Evolutionary conservation across 2,329 filamentous ascomycete genomes (phyloP).

Genomic region (Claviceps citrina): DNA sequence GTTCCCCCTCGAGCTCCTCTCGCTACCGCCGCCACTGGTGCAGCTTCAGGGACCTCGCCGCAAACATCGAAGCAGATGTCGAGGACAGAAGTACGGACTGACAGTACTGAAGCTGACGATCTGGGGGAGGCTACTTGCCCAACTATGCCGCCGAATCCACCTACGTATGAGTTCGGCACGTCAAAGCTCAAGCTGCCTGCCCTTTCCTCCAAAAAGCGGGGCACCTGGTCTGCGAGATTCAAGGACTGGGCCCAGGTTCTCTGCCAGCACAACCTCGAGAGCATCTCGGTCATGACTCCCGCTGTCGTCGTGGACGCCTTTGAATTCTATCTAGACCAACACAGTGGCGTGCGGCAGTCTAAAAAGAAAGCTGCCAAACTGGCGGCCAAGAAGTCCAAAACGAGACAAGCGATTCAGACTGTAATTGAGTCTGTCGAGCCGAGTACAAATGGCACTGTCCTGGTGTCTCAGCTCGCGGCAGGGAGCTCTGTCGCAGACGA

Average conservation of each 20-base stretch:
- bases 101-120: background rate
- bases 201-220: constrained; percentile 13
- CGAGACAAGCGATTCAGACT: constrained; percentile 12
- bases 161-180: constrained; percentile 10
- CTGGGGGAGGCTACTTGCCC: constrained; percentile 4
- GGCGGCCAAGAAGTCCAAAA: constrained; percentile 14
- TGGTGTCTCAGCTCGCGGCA: background rate
- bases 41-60: background rate
- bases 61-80: background rate
- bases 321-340: constrained; percentile 16
- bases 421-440: constrained; percentile 10
- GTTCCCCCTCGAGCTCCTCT: background rate
- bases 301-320: constrained; percentile 14
- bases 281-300: constrained; percentile 12
- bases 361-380: constrained; percentile 20
- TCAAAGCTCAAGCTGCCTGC: constrained; percentile 15
- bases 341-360: constrained; percentile 15
- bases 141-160: constrained; percentile 10
- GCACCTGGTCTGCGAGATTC: constrained; percentile 21
- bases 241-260: constrained; percentile 21
- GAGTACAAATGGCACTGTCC: background rate
- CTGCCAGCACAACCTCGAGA: constrained; percentile 13
- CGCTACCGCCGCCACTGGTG: background rate
- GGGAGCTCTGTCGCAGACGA: background rate
- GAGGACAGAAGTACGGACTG: background rate